Base-by-base conservation (phyloP, 73 alveolate species). In the Paramecium biaurelia region DNA sequence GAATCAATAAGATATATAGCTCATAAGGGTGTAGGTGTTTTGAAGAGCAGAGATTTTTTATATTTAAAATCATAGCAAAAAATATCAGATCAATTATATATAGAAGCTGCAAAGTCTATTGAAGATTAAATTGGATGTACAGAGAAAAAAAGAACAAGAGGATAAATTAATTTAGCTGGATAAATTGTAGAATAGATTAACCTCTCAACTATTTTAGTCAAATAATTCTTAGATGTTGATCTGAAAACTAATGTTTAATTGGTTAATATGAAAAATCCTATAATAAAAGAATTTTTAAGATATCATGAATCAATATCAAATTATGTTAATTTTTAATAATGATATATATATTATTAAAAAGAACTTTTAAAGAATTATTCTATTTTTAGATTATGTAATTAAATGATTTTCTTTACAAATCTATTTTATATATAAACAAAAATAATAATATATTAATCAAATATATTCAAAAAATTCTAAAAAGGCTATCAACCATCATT, bases 71-170 rank as follows among this genome's bases (percentile, higher is more conserved):
- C 47, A 7, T 10, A 28, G 12, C 49, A 79, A 23, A 38, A 24
- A 2, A 12, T 41, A 6, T 20, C 30, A 14, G 84, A 63, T 5
- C 0, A 79, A 21, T 23, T 30, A 20, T 43, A 24, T 43, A 11
- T 41, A 42, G 90, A 79, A 34, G 90, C 74, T 18, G 45, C 47
- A 38, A 43, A 45, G 23, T 79, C 90, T 5, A 47, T 79, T 23
- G 76, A 79, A 47, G 90, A 79, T 43, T 28, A 79, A 18, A 18
- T 26, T 9, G 45, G 18, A 10, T 24, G 12, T 14, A 10, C 26
- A 8, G 70, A 79, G 26, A 79, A 79, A 63, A 47, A 47, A 79
- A 79, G 56, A 79, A 79, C 90, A 23, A 79, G 90, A 34, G 70
- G 90, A 20, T 30, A 20, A 11, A 79, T 79, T 11, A 79, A 79